Percentiles rank a stretch among this genome's conserved stretches.
These are phyloP conservation scores for Ormosia emarginata DNA, from an alignment of 306 rosid genomes.

Conservation along the genomic window DNA sequence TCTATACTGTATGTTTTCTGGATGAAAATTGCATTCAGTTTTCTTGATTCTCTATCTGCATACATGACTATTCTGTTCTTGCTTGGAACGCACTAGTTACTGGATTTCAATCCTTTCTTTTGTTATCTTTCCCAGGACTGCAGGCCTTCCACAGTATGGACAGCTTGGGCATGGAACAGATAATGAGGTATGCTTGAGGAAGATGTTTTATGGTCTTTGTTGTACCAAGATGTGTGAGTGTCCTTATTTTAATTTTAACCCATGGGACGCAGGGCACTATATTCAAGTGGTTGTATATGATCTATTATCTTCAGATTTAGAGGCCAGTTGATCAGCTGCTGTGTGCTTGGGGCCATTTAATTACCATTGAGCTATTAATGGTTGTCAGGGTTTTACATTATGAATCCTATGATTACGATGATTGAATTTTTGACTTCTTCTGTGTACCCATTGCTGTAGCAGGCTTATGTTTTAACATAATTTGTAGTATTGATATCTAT, in stretches of 20 bases:
- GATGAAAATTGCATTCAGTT: conserved; percentile 16
- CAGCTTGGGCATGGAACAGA: conserved; percentile 99
- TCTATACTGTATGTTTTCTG: conserved; percentile 87
- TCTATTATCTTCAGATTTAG: neutral
- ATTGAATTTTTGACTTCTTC: neutral
- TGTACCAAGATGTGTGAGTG: conserved; percentile 7
- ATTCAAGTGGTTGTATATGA: neutral
- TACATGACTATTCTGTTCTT: conserved; percentile 1
- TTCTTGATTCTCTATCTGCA: neutral
- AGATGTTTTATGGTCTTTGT: neutral
- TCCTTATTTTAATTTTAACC: neutral
- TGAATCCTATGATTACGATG: neutral
- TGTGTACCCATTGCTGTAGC: neutral
- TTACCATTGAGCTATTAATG: neutral
- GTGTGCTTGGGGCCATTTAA: neutral
- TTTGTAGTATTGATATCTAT: neutral
- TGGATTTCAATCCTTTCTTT: conserved; percentile 18
- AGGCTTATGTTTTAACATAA: neutral
- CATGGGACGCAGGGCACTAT: neutral
- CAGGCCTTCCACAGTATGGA: conserved; percentile 94
- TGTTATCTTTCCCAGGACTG: conserved; percentile 59
- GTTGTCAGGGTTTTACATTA: neutral
- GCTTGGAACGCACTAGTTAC: neutral
- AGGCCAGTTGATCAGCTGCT: neutral
- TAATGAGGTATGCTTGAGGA: conserved; percentile 69